Evolutionary conservation across 352 stramenopile genomes (phyloP).

Genomic region (Blastocystis sp.): DNA sequence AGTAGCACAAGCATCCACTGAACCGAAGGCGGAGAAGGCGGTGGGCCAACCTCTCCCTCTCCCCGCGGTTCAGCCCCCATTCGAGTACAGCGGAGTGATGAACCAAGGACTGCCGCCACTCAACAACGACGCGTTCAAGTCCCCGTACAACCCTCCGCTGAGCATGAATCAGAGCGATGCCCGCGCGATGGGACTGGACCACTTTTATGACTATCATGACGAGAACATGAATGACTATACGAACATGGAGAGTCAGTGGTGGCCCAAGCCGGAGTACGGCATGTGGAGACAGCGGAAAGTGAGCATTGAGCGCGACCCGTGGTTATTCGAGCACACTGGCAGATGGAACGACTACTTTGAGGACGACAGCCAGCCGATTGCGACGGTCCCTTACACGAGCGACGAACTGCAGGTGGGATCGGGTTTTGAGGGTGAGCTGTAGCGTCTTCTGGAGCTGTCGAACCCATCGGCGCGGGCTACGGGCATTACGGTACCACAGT

Average conservation of each 20-base stretch:
- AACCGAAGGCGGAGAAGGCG: too few relatives aligned
- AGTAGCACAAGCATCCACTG: too few relatives aligned
- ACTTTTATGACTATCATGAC: neutral
- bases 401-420: conserved; percentile 46
- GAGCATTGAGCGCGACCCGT: conserved; percentile 41
- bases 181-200: neutral
- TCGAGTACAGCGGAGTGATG: neutral
- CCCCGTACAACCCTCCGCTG: neutral
- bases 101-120: neutral
- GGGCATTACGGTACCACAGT: conserved; percentile 56
- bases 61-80: neutral
- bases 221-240: neutral
- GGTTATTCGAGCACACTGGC: neutral
- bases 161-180: too few relatives aligned
- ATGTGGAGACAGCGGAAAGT: conserved; percentile 51
- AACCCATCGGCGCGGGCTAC: conserved; percentile 40
- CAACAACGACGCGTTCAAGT: neutral
- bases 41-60: neutral
- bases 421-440: neutral
- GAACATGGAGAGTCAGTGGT: neutral
- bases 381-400: conserved; percentile 22
- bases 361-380: neutral
- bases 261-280: conserved; percentile 57
- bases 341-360: neutral
- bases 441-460: conserved; percentile 60